Percentiles rank a stretch among this genome's conserved stretches.
Evolutionary conservation across 495 filamentous ascomycete genomes (phyloP).

Genomic region (Neurospora africana): DNA sequence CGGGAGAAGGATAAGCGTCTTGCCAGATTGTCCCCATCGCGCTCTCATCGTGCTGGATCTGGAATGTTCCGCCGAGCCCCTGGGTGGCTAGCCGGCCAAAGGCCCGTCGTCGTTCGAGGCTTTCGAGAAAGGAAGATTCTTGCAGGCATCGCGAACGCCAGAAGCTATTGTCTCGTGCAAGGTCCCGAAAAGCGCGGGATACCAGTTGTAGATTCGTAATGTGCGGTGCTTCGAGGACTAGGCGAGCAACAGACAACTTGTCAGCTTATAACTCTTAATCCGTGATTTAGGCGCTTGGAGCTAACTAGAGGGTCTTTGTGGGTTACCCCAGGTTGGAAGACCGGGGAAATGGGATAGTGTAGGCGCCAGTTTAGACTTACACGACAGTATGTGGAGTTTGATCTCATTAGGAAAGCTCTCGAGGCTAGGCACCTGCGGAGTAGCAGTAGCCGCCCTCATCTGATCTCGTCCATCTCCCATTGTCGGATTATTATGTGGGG

Average conservation of each 20-base stretch:
- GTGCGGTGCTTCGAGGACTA: conserved; percentile 59
- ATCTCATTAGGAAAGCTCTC: conserved; percentile 66
- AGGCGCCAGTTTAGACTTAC: conserved; percentile 36
- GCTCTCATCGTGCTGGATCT: conserved; percentile 19
- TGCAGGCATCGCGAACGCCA: conserved; percentile 72
- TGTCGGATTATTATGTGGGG: not conserved
- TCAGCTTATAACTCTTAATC: not conserved
- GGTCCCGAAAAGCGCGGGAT: conserved; percentile 52
- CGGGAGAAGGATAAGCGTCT: not conserved
- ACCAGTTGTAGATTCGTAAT: conserved; percentile 63
- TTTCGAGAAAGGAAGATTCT: conserved; percentile 46
- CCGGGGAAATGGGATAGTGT: not conserved
- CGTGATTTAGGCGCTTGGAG: not conserved
- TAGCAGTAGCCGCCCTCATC: not conserved
- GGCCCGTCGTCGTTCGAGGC: conserved; percentile 33
- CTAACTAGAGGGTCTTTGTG: not conserved
- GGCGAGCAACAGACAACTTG: not conserved
- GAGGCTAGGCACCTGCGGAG: conserved; percentile 16
- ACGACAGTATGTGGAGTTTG: conserved; percentile 61
- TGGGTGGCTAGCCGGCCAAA: conserved; percentile 23
- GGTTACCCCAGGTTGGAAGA: not conserved
- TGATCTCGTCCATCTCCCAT: not conserved
- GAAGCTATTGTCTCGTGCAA: conserved; percentile 62
- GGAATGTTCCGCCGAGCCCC: conserved; percentile 12
- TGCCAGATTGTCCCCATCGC: conserved; percentile 13